Evolutionary conservation across 2,329 filamentous ascomycete genomes (phyloP), one percentile per base, ranked within the genome.

Genomic region (Hypoxylon sp.): DNA sequence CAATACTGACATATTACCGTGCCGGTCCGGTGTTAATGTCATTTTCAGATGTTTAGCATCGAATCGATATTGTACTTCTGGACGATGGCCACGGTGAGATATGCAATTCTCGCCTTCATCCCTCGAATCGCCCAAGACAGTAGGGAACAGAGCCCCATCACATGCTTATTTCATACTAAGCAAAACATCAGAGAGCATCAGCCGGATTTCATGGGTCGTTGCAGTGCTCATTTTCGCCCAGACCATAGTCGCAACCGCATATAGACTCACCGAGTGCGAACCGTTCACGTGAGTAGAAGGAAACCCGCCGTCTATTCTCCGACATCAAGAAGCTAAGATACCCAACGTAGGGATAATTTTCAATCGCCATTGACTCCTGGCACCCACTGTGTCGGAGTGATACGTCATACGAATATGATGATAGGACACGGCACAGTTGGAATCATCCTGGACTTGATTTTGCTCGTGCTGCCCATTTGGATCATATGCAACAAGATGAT

Each of bases 401-500:
- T 46, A 11, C 60, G 65, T 2, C 71, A 76, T 53, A 68, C 68
- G 28, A 58, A 48, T 11, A 75, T 80, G 70, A 75, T 79, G 73
- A 70, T 73, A 44, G 68, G 71, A 1, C 75, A 79, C 51, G 71
- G 72, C n/a, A 59, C 71, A 13, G 57, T 75, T 10, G 73, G 75
- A 26, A 68, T 78, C 8, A 68, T 74, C 28, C 68, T 80, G 4
- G 79, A 81, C 44, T 52, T 76, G 8, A 62, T 71, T 37, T 71
- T 80, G 8, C 64, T 80, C 20, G 63, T 71, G 3, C 67, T 80
- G 22, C 76, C 78, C 1, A 73, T 78, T 24, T 79, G 74, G 75
- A 73, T 78, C 11, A 74, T 80, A 22, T 69, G 72, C 13, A 73
- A 49, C 37, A 79, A 77, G 56, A 77, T 78, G 72, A 76, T 75